A percentile compares a stretch with the other conserved stretches of the same genome.
These are phyloP conservation scores for Skeletonema menzelii DNA, from an alignment of 108 stramenopile genomes.

Conservation along the genomic window DNA sequence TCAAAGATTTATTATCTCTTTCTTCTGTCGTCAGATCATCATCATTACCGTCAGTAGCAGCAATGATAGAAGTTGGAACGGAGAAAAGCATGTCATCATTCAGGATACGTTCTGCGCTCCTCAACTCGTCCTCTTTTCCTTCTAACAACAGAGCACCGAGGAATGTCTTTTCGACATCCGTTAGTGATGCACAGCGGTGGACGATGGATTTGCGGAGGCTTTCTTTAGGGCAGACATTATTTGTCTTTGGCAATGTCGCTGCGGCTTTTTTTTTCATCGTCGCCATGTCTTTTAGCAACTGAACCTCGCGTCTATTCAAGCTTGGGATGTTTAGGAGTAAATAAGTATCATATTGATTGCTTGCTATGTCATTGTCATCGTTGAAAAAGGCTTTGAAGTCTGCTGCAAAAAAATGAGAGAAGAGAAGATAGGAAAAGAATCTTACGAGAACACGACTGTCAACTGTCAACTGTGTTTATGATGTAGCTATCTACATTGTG, in stretches of 20 bases:
- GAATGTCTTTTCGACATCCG: slow-evolving; percentile 22
- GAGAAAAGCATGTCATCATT: slow-evolving; percentile 40
- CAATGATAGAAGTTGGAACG: slow-evolving; percentile 1
- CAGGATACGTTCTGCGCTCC: slow-evolving; percentile 9
- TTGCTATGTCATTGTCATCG: too few relatives aligned
- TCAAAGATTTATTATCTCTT: background rate
- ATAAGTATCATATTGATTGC: too few relatives aligned
- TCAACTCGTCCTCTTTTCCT: slow-evolving; percentile 11
- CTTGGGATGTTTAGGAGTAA: too few relatives aligned
- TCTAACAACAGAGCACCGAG: slow-evolving; percentile 26
- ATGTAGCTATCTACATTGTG: too few relatives aligned
- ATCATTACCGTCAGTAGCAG: background rate
- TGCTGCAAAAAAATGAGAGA: too few relatives aligned
- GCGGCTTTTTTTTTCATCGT: background rate
- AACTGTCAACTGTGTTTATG: too few relatives aligned
- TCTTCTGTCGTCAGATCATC: background rate
- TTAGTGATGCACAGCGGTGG: slow-evolving; percentile 21
- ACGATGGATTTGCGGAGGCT: background rate
- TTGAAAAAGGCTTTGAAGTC: too few relatives aligned
- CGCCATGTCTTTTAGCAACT: background rate
- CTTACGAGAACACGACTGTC: too few relatives aligned
- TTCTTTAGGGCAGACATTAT: background rate
- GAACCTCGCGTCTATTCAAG: too few relatives aligned
- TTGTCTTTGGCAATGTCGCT: background rate
- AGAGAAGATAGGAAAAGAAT: too few relatives aligned